Conservation (phyloP, 1,284 basidiomycete species). For the Apiotrichum akiyoshidainum region DNA sequence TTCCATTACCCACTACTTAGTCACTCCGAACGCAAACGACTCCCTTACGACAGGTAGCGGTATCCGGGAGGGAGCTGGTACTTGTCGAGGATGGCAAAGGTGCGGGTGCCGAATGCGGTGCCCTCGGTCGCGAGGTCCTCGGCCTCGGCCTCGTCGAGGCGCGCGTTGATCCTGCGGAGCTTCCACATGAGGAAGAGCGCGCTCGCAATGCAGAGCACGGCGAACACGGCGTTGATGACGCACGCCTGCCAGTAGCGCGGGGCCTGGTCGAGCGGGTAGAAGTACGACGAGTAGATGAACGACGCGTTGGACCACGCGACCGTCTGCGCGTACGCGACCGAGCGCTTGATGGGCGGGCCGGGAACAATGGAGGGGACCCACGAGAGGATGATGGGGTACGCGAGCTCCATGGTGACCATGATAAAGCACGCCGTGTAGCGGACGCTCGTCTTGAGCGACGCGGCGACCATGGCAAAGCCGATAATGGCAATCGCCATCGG, state of each 20-base stretch:
- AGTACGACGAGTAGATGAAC: slow-evolving; percentile 36
- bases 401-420: slow-evolving; percentile 32
- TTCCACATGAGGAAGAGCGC: too few species aligned
- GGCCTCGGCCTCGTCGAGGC: too few species aligned
- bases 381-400: slow-evolving; percentile 34
- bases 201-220: background rate
- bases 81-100: too few species aligned
- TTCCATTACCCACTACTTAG: too few species aligned
- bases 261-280: slow-evolving; percentile 30
- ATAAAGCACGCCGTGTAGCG: slow-evolving; percentile 43
- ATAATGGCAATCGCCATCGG: slow-evolving; percentile 40
- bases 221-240: slow-evolving; percentile 31
- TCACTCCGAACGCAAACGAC: too few species aligned
- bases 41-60: too few species aligned
- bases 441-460: slow-evolving; percentile 28
- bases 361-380: slow-evolving; percentile 41
- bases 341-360: slow-evolving; percentile 32
- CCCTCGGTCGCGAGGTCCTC: too few species aligned
- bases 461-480: slow-evolving; percentile 33
- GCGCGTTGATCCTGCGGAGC: too few species aligned
- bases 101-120: too few species aligned
- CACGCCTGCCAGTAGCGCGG: slow-evolving; percentile 37
- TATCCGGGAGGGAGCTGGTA: too few species aligned
- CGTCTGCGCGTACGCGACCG: slow-evolving; percentile 31
- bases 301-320: slow-evolving; percentile 26